Evolutionary conservation across 2,329 filamentous ascomycete species (phyloP).

Genomic region (Xylaria polymorpha): DNA sequence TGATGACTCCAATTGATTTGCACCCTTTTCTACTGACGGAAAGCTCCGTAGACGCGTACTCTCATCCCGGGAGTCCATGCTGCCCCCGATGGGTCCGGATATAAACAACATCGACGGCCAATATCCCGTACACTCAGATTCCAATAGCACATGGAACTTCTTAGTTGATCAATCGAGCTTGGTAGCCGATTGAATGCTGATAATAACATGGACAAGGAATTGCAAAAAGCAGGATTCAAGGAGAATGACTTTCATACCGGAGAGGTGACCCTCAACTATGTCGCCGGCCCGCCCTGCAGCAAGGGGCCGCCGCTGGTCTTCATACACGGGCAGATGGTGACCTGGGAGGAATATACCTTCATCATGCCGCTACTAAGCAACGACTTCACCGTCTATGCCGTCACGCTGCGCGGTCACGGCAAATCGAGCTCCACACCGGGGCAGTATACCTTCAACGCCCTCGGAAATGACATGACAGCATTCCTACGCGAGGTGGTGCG

Average conservation of each 20-base stretch:
- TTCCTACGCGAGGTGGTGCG: constrained; percentile 17
- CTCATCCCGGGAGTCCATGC: not conserved
- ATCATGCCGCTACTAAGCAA: constrained; percentile 25
- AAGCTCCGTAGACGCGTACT: not conserved
- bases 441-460: constrained; percentile 29
- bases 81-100: not conserved
- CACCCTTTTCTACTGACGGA: not conserved
- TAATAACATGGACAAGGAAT: constrained; percentile 25
- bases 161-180: not conserved
- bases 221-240: constrained; percentile 20
- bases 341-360: constrained; percentile 31
- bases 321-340: constrained; percentile 25
- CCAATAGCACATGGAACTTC: not conserved
- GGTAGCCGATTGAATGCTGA: not conserved
- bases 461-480: constrained; percentile 24
- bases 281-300: constrained; percentile 4
- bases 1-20: not conserved
- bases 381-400: constrained; percentile 28
- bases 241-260: constrained; percentile 21
- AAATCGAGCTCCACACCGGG: constrained; percentile 27
- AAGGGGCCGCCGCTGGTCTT: constrained; percentile 25
- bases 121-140: not conserved
- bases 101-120: not conserved
- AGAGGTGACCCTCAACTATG: constrained; percentile 28
- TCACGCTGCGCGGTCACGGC: constrained; percentile 24